These are phyloP conservation scores for Cymodocea nodosa DNA, from an alignment of 116 monocot genomes.

Conservation along the genomic window DNA sequence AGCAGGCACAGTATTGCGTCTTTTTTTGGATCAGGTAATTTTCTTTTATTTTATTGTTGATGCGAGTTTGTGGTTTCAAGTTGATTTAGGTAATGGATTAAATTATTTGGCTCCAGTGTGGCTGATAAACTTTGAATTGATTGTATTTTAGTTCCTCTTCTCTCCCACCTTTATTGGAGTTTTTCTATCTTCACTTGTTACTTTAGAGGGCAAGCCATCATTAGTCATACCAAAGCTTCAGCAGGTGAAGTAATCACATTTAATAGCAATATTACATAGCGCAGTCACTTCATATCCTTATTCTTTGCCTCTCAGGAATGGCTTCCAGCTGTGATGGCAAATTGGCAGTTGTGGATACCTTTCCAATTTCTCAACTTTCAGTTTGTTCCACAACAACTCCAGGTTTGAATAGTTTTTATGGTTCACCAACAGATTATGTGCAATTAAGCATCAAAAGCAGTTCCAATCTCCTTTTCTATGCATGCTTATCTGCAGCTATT, in stretches of 20 bases:
- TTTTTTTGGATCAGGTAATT: conserved; percentile 84
- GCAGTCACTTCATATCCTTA: conserved; percentile 7
- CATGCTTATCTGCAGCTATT: too few species aligned
- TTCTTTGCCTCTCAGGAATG: conserved; percentile 54
- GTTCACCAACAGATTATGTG: too few species aligned
- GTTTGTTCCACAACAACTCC: conserved; percentile 90
- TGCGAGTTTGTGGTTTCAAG: background rate
- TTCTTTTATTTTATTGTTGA: conserved; percentile 2
- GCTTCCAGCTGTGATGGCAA: conserved; percentile 74
- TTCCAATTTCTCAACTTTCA: conserved; percentile 95
- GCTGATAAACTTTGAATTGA: background rate
- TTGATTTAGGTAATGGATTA: background rate
- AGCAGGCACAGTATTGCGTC: conserved; percentile 60
- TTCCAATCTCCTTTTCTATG: too few species aligned
- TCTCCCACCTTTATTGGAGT: conserved; percentile 81
- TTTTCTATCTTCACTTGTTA: conserved; percentile 59
- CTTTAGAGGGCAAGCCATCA: conserved; percentile 81
- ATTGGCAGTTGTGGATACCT: conserved; percentile 97
- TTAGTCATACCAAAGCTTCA: conserved; percentile 74
- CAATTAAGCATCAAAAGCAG: background rate
- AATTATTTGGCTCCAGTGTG: background rate
- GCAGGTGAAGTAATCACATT: conserved; percentile 36
- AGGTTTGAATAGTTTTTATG: conserved; percentile 29
- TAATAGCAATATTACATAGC: background rate
- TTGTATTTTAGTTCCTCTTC: conserved; percentile 59